phyloP scores from a whole-genome alignment of 495 filamentous ascomycete species.

The Cetradonia linearis region DNA sequence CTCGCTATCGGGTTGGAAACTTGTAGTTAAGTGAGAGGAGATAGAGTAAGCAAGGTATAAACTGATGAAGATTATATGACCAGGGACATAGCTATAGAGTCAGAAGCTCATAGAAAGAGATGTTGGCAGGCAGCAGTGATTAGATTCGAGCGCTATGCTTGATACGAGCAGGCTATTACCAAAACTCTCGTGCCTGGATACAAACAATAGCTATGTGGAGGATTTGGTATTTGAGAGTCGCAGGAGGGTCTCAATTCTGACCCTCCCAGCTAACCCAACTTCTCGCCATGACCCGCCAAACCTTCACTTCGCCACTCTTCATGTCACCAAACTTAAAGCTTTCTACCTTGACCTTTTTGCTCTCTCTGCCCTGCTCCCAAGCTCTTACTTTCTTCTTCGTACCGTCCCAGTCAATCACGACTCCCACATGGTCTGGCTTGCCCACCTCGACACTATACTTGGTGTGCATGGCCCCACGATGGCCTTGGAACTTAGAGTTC shows the following conservation, averaged over 20 bases:
- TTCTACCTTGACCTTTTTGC: slow-evolving; percentile 87
- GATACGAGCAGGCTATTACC: not conserved
- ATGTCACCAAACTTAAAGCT: slow-evolving; percentile 89
- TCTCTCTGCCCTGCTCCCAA: slow-evolving; percentile 93
- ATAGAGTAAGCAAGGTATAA: not conserved
- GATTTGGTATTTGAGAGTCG: not conserved
- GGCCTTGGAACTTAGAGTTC: slow-evolving; percentile 91
- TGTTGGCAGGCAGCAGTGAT: not conserved
- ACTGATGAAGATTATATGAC: not conserved
- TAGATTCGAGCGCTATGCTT: not conserved
- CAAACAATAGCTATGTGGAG: slow-evolving; percentile 1
- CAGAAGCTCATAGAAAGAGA: not conserved
- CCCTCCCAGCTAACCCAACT: slow-evolving; percentile 85
- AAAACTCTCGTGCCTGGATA: not conserved
- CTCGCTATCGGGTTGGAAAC: not conserved
- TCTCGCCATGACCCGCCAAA: slow-evolving; percentile 90
- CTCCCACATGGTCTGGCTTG: slow-evolving; percentile 81
- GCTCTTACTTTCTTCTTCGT: slow-evolving; percentile 95
- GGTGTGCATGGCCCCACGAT: slow-evolving; percentile 86
- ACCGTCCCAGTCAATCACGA: slow-evolving; percentile 99
- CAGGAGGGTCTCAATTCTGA: slow-evolving; percentile 14
- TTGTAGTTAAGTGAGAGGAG: not conserved
- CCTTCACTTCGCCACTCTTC: slow-evolving; percentile 88
- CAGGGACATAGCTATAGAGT: not conserved
- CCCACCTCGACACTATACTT: slow-evolving; percentile 88